A percentile compares a stretch with the other conserved stretches of the same genome.
Conservation (phyloP, 257 asterid genomes). For the Agastache rugosa region DNA sequence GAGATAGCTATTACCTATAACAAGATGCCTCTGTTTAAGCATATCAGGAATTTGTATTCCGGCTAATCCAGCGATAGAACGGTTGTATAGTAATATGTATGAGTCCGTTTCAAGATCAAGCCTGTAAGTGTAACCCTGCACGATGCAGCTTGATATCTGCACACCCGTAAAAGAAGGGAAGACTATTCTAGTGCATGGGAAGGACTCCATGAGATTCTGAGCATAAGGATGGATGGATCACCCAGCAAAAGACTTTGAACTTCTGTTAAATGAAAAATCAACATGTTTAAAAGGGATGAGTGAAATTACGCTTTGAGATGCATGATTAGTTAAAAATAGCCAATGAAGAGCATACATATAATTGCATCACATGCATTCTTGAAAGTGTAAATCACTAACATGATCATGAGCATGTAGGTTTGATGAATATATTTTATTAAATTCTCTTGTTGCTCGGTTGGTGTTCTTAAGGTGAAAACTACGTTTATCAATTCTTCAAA, state of each 20-base stretch:
- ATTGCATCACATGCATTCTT: conserved; percentile 4
- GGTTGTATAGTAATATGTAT: no score
- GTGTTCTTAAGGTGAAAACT: neutral
- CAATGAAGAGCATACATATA: neutral
- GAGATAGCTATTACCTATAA: no score
- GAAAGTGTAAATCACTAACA: neutral
- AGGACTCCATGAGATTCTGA: neutral
- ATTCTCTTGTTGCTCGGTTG: conserved; percentile 1
- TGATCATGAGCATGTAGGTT: neutral
- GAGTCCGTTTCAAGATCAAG: neutral
- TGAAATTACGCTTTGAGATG: neutral
- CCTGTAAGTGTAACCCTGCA: neutral
- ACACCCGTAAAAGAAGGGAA: neutral
- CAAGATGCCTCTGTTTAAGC: conserved; percentile 3
- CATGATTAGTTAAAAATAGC: neutral
- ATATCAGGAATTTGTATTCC: neutral
- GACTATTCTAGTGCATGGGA: neutral
- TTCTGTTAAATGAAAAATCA: no score
- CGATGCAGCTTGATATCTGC: neutral
- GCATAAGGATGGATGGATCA: neutral
- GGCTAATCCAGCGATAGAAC: neutral
- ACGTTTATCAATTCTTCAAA: neutral
- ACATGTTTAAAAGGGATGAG: neutral
- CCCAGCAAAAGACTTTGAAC: neutral
- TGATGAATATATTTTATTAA: conserved; percentile 2